Base-by-base conservation (phyloP, 176 grass and related monocot genomes). In the Carex kokanica region DNA sequence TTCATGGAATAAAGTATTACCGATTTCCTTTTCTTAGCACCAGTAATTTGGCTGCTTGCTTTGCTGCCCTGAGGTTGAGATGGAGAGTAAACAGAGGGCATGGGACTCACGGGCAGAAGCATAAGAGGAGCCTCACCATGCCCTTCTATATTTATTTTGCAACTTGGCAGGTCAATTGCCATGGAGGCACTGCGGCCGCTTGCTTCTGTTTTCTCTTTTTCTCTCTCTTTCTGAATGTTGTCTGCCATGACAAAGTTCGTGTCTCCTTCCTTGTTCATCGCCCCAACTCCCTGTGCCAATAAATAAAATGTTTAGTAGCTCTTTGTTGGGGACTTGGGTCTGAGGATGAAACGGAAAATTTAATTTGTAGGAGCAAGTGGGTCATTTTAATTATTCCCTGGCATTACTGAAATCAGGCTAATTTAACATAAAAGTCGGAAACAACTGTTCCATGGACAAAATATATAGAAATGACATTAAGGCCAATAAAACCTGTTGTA, bases 1-100 rank as follows among this genome's bases (percentile, higher is more conserved):
- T 29, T 77, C 14, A 31, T 55, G 24, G 23, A 51, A 31, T 17
- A 3, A 31, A 27, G 45, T 54, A 62, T 63, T 82, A 82, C 80
- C 75, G 91, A 95, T 43, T 99, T 99, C 75, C 96, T 92, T 85
- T 90, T 99, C 96, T 92, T 95, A 23, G 96, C 93, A 87, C 93
- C 96, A 25, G 96, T 99, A 59, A 95, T 53, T 24, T 65, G 73
- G 49, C 25, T 49, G 15, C 25, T 31, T 7, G 57, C 86, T 85
- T 87, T 88, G 80, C 80, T 90, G 79, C 83, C 86, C 41, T 90
- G 91, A 72, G 86, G 83, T 70, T 83, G 83, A 27, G 83, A 80
- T 74, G 75, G 54, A 43, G 79, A 65, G 20, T 51, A 32, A 29
- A 75, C 32, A 74, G 66, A 49, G 23, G 41, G 56, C 63, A 59